These are phyloP conservation scores for Colletotrichum melonis DNA, from an alignment of 2,329 filamentous ascomycete genomes.

Conservation along the genomic window DNA sequence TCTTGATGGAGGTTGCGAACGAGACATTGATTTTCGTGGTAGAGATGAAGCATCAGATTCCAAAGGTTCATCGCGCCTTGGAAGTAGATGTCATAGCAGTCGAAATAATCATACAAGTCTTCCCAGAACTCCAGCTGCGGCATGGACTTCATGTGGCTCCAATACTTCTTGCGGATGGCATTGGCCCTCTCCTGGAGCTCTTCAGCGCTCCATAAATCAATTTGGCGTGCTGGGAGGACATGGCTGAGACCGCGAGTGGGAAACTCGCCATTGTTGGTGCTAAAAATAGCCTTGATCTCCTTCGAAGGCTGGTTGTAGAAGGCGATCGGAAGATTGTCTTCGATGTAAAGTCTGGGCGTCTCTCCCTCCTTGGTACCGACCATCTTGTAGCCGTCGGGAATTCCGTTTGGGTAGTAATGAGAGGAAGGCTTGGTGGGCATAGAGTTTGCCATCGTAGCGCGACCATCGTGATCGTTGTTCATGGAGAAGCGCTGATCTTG, in stretches of 20 bases:
- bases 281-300: conserved; percentile 51
- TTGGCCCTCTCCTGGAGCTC: conserved; percentile 54
- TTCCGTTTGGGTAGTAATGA: conserved; percentile 48
- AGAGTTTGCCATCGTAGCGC: neutral
- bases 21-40: conserved; percentile 52
- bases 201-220: conserved; percentile 52
- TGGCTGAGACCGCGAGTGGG: conserved; percentile 44
- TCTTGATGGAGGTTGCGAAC: conserved; percentile 40
- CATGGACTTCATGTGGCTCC: conserved; percentile 49
- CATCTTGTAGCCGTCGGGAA: conserved; percentile 50
- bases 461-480: neutral
- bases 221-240: conserved; percentile 42
- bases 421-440: neutral
- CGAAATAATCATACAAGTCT: conserved; percentile 60
- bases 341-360: conserved; percentile 44
- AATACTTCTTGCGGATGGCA: conserved; percentile 49
- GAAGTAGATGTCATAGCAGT: conserved; percentile 58
- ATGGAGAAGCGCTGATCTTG: neutral
- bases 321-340: conserved; percentile 48
- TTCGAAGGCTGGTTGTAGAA: conserved; percentile 50
- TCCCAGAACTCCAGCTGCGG: conserved; percentile 46
- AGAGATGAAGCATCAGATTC: conserved; percentile 55
- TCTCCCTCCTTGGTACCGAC: conserved; percentile 40
- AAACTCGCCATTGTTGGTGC: conserved; percentile 46
- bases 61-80: conserved; percentile 61